Evolutionary conservation across 2,329 filamentous ascomycete genomes (phyloP).

Genomic region (Trichoderma brevicompactum): DNA sequence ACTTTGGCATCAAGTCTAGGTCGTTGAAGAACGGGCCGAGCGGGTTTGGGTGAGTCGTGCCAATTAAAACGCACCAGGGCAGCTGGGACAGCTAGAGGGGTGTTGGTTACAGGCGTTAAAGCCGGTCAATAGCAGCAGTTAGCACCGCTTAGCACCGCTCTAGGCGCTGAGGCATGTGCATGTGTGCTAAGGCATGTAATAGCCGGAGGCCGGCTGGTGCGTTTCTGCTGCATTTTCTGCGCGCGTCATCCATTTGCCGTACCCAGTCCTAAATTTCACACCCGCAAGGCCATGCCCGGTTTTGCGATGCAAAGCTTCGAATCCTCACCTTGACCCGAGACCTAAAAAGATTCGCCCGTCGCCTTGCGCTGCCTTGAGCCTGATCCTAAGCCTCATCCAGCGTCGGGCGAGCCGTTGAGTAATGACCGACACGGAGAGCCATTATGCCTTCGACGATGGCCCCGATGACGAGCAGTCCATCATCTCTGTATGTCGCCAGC

Average conservation of each 20-base stretch:
- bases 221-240: constrained; percentile 12
- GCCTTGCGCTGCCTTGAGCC: constrained; percentile 26
- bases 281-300: constrained; percentile 24
- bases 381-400: constrained; percentile 18
- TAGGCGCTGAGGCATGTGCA: too few relatives aligned
- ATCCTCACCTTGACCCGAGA: constrained; percentile 4
- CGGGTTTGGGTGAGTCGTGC: background rate
- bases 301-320: constrained; percentile 25
- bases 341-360: background rate
- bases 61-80: background rate
- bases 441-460: constrained; percentile 54
- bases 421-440: constrained; percentile 51
- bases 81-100: constrained; percentile 21
- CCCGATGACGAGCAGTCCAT: constrained; percentile 55
- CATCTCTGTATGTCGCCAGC: constrained; percentile 43
- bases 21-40: too few relatives aligned
- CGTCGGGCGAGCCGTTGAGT: constrained; percentile 32
- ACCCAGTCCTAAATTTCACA: constrained; percentile 23
- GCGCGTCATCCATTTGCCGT: constrained; percentile 23
- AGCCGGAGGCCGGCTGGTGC: constrained; percentile 16
- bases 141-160: background rate
- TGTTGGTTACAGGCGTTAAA: background rate
- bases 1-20: too few relatives aligned
- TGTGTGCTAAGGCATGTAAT: background rate
- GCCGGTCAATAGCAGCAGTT: background rate